Conservation (phyloP, 331 rosid species). For the Quercus lobata region DNA sequence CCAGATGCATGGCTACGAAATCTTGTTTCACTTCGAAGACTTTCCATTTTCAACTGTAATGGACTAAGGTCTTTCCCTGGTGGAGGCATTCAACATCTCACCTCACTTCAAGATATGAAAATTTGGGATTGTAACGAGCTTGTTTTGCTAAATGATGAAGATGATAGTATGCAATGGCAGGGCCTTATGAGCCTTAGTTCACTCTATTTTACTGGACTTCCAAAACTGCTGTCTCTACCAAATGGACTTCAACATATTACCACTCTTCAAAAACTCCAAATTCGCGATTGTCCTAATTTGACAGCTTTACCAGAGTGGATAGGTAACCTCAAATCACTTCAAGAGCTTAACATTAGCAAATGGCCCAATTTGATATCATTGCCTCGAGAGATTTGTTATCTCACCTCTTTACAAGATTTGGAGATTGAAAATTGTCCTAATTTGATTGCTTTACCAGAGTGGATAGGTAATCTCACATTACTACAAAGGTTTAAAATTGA, state of each 20-base stretch:
- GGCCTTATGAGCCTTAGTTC: too few relatives aligned
- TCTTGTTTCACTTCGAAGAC: slow-evolving; percentile 1
- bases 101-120: neutral
- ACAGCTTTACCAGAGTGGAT: too few relatives aligned
- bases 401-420: too few relatives aligned
- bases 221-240: too few relatives aligned
- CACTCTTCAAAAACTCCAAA: neutral
- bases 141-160: neutral
- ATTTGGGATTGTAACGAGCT: slow-evolving; percentile 12
- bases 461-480: neutral
- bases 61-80: neutral
- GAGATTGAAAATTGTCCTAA: neutral
- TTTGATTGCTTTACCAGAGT: neutral
- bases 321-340: neutral
- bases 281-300: too few relatives aligned
- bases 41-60: slow-evolving; percentile 9
- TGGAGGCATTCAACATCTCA: slow-evolving; percentile 4
- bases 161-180: too few relatives aligned
- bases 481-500: neutral
- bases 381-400: too few relatives aligned
- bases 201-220: too few relatives aligned
- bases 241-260: too few relatives aligned
- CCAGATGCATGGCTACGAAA: neutral
- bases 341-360: neutral
- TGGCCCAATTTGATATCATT: too few relatives aligned